Percentiles rank a stretch among this genome's conserved stretches.
Conservation (phyloP, 345 rosid species). For the Arabidopsis suecica region DNA sequence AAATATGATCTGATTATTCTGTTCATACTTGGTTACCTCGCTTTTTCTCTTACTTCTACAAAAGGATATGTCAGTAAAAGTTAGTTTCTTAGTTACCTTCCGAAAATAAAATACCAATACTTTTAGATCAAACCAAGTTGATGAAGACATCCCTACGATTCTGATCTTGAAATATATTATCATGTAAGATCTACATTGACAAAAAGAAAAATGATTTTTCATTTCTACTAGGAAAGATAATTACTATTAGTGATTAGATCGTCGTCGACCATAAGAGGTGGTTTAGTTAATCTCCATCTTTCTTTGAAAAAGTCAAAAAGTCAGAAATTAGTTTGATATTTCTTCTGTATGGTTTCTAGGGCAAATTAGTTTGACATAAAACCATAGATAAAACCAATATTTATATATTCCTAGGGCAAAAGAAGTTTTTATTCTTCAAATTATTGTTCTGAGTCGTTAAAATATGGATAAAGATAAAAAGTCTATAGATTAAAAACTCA, state of each 20-base stretch:
- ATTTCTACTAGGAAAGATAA: neutral
- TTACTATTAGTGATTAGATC: neutral
- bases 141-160: constrained; percentile 1
- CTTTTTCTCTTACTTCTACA: constrained; percentile 14
- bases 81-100: neutral
- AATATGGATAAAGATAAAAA: constrained; percentile 30
- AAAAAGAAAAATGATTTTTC: neutral
- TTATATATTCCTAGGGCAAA: neutral
- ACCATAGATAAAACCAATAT: neutral
- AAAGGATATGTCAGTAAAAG: neutral
- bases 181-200: neutral
- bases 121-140: neutral
- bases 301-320: neutral
- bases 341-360: too few species aligned
- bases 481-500: constrained; percentile 6
- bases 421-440: constrained; percentile 1
- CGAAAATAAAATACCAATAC: neutral
- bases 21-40: constrained; percentile 36
- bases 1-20: constrained; percentile 26
- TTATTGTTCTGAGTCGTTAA: constrained; percentile 37
- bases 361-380: too few species aligned
- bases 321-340: neutral
- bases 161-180: neutral
- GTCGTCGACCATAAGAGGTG: neutral
- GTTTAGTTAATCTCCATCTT: neutral